Evolutionary conservation across 257 asterid species (phyloP).

Genomic region (Solanum corneliomulleri): DNA sequence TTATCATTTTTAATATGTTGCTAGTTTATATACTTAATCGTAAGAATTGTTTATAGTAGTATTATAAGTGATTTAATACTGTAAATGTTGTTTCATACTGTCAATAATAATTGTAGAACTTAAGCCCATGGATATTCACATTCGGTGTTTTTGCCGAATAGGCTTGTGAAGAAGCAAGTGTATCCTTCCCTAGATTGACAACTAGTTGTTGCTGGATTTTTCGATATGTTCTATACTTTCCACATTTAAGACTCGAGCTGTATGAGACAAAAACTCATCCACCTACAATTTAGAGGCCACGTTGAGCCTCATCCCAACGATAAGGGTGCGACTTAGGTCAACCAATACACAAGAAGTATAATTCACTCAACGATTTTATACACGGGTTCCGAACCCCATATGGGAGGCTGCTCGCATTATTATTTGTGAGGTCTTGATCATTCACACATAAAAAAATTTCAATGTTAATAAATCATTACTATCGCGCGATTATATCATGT

Average conservation of each 20-base stretch:
- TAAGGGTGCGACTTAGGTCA: not conserved
- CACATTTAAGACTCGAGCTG: not conserved
- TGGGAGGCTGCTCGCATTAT: not conserved
- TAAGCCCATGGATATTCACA: not conserved
- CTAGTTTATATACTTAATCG: not conserved
- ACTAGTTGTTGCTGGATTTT: not conserved
- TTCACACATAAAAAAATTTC: not conserved
- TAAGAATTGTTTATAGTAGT: not conserved
- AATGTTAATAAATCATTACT: not conserved
- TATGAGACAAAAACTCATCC: slow-evolving; percentile 3
- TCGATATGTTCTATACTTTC: not conserved
- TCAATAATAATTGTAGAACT: not conserved
- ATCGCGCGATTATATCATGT: not conserved
- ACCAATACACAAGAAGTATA: not conserved
- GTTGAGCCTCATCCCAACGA: not conserved
- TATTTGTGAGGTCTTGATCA: not conserved
- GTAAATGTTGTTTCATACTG: not conserved
- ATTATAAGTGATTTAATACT: not conserved
- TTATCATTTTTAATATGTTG: not conserved
- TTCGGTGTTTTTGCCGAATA: not conserved
- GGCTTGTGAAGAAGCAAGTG: not conserved
- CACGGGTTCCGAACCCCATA: not conserved
- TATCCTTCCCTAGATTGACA: not conserved
- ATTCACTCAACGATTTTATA: not conserved
- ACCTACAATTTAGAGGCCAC: not conserved